Evolutionary conservation across 805 yeast genomes (phyloP), one percentile per base, ranked within the genome.

Genomic region (Metschnikowia kofuensis): DNA sequence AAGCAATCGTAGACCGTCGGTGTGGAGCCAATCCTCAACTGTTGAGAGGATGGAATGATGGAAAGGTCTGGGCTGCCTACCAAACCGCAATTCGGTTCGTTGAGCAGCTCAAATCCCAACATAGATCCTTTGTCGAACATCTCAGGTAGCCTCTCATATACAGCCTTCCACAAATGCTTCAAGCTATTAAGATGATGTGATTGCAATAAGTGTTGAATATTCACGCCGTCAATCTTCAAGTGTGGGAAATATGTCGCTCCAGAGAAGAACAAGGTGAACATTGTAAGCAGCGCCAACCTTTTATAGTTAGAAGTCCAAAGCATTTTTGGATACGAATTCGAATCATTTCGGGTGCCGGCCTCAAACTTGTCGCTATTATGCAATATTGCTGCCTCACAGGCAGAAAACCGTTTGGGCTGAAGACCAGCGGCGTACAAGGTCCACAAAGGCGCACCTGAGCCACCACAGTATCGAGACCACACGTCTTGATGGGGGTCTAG

Each of bases 361-460:
- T 62, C 64, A 48, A 60, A 72, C 29, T 68, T 50, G 6, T 63
- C 52, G 40, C 71, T 69, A 57, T 86, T 83, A 62, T 91, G 96
- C 16, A 89, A 63, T 32, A 88, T 65, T 0, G 97, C 92, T 1
- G 96, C 96, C 50, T 86, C 88, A 5, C 94, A 87, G 2, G 56
- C 73, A 1, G 77, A 66, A 58, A 94, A 88, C n/a, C 79, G 66
- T n/a, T 64, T 71, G 0, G 96, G 96, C 48, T 91, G 80, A 42
- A 91, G 68, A 0, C 97, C 97, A 2, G 92, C 96, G 26, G 94
- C 91, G 60, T 87, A 84, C 4, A 90, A 64, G 0, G 97, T 90
- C 97, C 97, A 91, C 60, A 88, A 59, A 0, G 97, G 97, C 4
- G 97, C 96, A 15, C 97, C 97, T 41, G 89, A 83, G 2, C 97